A percentile compares a stretch with the other conserved stretches of the same genome.
These are phyloP conservation scores for Hawksworthiomyces lignivorus DNA, from an alignment of 2,329 filamentous ascomycete genomes.

Conservation along the genomic window DNA sequence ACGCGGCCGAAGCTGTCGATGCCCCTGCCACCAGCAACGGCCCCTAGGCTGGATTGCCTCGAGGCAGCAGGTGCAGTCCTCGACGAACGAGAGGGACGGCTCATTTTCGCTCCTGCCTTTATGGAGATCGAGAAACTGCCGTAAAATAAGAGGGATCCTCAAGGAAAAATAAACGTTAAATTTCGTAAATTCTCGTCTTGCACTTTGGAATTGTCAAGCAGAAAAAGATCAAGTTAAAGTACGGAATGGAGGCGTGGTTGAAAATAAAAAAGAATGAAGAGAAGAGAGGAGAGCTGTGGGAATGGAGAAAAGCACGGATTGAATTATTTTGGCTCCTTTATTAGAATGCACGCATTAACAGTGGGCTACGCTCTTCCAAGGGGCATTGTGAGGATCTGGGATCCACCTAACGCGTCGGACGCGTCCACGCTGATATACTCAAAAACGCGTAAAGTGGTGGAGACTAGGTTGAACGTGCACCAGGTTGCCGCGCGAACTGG, in stretches of 20 bases:
- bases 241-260: neutral
- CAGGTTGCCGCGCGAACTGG: neutral
- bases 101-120: slow-evolving; percentile 7
- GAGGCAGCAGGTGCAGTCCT: slow-evolving; percentile 10
- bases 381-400: neutral
- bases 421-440: too few species aligned
- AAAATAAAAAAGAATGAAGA: neutral
- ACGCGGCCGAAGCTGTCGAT: slow-evolving; percentile 18
- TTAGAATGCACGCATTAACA: too few species aligned
- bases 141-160: neutral
- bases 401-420: slow-evolving; percentile 5
- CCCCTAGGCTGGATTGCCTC: slow-evolving; percentile 2
- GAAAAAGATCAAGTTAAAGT: neutral
- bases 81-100: slow-evolving; percentile 11
- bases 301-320: neutral
- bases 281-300: neutral
- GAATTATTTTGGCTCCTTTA: too few species aligned
- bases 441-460: slow-evolving; percentile 4
- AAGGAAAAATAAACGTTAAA: neutral
- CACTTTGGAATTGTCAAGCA: too few species aligned
- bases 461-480: too few species aligned
- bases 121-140: neutral
- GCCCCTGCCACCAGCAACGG: slow-evolving; percentile 5
- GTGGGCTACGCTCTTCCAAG: neutral
- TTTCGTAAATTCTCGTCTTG: too few species aligned